Evolutionary conservation across 495 filamentous ascomycete species (phyloP).

Genomic region (Staphylotrichum longicolle): DNA sequence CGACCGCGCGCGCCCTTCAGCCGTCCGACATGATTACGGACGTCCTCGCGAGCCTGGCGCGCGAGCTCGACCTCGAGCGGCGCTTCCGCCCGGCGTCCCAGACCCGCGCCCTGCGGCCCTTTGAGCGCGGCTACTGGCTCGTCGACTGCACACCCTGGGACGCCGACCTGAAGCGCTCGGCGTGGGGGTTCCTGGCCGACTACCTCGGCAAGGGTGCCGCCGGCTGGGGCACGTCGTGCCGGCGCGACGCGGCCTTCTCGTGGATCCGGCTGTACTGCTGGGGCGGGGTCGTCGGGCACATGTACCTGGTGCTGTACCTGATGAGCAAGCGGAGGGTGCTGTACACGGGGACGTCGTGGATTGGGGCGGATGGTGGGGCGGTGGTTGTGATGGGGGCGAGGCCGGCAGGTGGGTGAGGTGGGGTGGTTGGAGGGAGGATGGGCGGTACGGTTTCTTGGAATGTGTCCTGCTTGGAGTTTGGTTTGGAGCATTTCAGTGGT

Average conservation of each 20-base stretch:
- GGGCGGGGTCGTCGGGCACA: conserved; percentile 59
- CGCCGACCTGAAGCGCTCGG: conserved; percentile 38
- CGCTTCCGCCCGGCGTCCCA: conserved; percentile 54
- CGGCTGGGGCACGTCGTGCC: conserved; percentile 64
- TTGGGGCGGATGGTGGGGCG: conserved; percentile 52
- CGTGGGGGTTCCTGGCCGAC: conserved; percentile 61
- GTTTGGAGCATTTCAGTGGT: not conserved
- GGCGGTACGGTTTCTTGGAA: not conserved
- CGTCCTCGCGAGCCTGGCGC: conserved; percentile 51
- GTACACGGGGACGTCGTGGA: conserved; percentile 55
- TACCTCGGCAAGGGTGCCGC: conserved; percentile 58
- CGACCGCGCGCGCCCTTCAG: conserved; percentile 23
- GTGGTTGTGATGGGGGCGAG: conserved; percentile 45
- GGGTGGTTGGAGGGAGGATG: not conserved
- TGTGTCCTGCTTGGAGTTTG: not conserved
- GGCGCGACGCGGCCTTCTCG: conserved; percentile 36
- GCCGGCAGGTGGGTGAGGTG: conserved; percentile 4
- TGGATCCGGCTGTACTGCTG: conserved; percentile 61
- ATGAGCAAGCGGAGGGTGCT: conserved; percentile 58
- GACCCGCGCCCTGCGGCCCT: conserved; percentile 48
- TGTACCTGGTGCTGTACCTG: conserved; percentile 64
- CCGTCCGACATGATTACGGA: conserved; percentile 49
- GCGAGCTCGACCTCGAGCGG: conserved; percentile 48
- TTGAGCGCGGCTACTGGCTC: conserved; percentile 70
- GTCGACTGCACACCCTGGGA: conserved; percentile 52